Evolutionary conservation across 345 rosid genomes (phyloP), one percentile per base, ranked within the genome.

Genomic region (Triadica sebifera): DNA sequence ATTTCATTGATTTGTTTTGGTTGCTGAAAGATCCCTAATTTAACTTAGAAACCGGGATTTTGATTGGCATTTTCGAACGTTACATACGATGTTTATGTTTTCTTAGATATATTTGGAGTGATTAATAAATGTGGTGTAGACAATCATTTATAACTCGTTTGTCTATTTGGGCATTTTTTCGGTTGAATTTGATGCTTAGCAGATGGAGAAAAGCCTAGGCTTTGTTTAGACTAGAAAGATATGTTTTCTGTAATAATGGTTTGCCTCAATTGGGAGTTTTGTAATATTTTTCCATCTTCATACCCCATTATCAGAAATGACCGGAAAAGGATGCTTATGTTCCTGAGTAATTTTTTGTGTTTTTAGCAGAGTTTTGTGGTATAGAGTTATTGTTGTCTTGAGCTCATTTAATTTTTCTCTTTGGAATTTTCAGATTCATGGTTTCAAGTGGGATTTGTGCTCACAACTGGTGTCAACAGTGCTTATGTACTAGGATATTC

Each of bases 401-500:
- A 65, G 70, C 25, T 12, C 39, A 29, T 68, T 67, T 52, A 7
- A 11, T n/a, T 5, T 60, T 62, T 56, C 46, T 43, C 9, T 43
- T 43, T 5, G 46, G 46, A 43, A 43, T 43, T 43, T 13, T 49
- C 86, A 95, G 99, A 95, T 84, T 91, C 99, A 77, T 95, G 98
- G 98, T 75, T 87, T 73, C 99, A 93, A 80, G 94, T 85, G 70
- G 89, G 91, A 34, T 91, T 93, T 56, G 89, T 95, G 34, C 84
- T 95, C 65, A 90, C 98, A 15, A 91, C 94, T 0, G 91, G 96
- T 22, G 65, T 93, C 73, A 95, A 95, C 90, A 95, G 97, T 62
- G 97, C 90, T 0, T 95, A 85, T 82, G 94, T 93, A 64, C 81
- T 95, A 81, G 99, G 99, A 72, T 95, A 91, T 81, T 84, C 99